Percentiles rank a stretch among this genome's conserved stretches.
phyloP scores from a whole-genome alignment of 805 yeast genomes.

The Hagleromyces aurorensis region DNA sequence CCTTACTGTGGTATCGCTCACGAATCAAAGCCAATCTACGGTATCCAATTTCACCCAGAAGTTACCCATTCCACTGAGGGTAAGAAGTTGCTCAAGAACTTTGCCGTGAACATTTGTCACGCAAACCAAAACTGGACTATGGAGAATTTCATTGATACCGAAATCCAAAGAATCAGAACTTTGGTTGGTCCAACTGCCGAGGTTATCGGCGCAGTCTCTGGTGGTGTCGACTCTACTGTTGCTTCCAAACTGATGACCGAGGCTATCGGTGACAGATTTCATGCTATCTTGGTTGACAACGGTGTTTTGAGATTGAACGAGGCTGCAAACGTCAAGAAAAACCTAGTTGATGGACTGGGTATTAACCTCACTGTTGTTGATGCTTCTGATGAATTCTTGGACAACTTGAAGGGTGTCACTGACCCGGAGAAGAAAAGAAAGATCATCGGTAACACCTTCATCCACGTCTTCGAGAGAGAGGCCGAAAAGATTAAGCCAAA shows the following conservation, averaged over 20 bases:
- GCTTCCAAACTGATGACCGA: conserved; percentile 97
- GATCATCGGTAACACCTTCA: conserved; percentile 96
- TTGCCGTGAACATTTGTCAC: conserved; percentile 84
- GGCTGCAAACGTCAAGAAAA: conserved; percentile 79
- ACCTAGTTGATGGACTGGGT: conserved; percentile 87
- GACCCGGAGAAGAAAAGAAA: conserved; percentile 99
- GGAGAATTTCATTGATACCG: conserved; percentile 96
- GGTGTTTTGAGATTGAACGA: conserved; percentile 96
- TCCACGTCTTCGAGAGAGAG: conserved; percentile 93
- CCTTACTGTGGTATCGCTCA: conserved; percentile 92
- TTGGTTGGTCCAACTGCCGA: conserved; percentile 97
- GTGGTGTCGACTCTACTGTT: conserved; percentile 99
- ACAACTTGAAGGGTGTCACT: conserved; percentile 82
- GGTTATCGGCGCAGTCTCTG: conserved; percentile 98
- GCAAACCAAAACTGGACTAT: conserved; percentile 92
- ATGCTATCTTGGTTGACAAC: conserved; percentile 94
- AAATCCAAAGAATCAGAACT: conserved; percentile 82
- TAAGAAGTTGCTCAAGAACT: conserved; percentile 77
- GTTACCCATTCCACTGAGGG: conserved; percentile 95
- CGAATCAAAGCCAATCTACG: conserved; percentile 66
- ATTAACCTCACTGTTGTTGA: conserved; percentile 92
- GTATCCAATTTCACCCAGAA: conserved; percentile 99
- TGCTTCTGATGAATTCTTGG: conserved; percentile 84
- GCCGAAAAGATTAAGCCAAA: conserved; percentile 87
- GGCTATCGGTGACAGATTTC: conserved; percentile 98